Base-by-base conservation (phyloP, 2,329 filamentous ascomycete genomes). In the Fusarium ramigenum region DNA sequence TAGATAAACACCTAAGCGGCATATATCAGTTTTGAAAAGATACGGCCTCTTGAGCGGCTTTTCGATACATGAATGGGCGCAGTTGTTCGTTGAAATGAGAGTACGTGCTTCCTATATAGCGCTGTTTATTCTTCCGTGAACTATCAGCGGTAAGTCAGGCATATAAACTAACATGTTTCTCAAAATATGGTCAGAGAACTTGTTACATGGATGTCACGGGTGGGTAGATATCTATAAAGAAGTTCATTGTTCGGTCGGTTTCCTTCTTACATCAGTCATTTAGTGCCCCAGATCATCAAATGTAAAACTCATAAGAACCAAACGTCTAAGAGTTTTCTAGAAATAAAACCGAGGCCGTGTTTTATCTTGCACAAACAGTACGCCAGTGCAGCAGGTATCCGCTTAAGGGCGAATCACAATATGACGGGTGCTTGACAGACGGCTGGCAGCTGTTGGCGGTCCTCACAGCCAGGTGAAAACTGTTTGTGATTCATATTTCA, bases 391-490 rank as follows among this genome's bases (percentile, higher is more conserved):
- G 64, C 47, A 74, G 36, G 52, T 65, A 71, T 69, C 72, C 58
- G 58, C 53, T 47, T 25, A 21, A 61, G 47, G 60, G 49, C 69
- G 54, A 73, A 75, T 74, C 65, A 75, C 62, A 52, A 52, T 49
- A 49, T 43, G 40, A 57, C 63, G 44, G 63, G 18, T 39, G 44
- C 42, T 56, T 60, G 66, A 64, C 75, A 62, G 63, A 54, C 64
- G 75, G 49, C 73, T 66, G 72, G 50, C 75, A 77, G 73, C 75
- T 77, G 75, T 74, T 61, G 59, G 63, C 64, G 23, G 66, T 44
- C 60, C 30, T 60, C 32, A 32, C n/a, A 60, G 25, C 30, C 25
- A 36, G 34, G 52, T 53, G 49, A 42, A 25, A 67, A 47, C 19
- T 25, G 14, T 39, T 43, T 23, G 53, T 73, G 65, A 70, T 74